Conservation (phyloP, 768 basidiomycete genomes). For the Tricholoma furcatifolium region DNA sequence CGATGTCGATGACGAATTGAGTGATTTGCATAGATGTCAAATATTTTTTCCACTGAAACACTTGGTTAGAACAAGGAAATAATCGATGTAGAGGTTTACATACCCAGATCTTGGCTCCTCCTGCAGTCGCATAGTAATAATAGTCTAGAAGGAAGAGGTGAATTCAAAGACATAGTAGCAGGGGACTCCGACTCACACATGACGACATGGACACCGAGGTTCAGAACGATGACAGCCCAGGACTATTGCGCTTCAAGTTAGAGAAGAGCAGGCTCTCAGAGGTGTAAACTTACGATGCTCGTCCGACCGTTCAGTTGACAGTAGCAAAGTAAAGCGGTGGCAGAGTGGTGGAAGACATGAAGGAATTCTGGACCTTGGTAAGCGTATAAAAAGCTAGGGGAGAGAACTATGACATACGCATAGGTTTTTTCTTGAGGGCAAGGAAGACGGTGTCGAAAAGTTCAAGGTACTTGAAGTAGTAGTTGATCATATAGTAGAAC, state of each 20-base stretch:
- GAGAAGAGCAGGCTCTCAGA: not conserved
- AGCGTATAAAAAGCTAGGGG: conserved; percentile 1
- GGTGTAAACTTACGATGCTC: conserved; percentile 68
- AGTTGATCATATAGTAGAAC: conserved; percentile 99
- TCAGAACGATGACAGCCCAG: conserved; percentile 92
- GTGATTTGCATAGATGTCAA: conserved; percentile 94
- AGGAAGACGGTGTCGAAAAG: conserved; percentile 96
- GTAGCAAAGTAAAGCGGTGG: conserved; percentile 93
- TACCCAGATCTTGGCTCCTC: conserved; percentile 96
- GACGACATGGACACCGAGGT: conserved; percentile 90
- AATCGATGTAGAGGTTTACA: conserved; percentile 13
- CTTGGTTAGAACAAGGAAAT: conserved; percentile 2
- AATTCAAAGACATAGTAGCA: not conserved
- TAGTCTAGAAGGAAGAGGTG: conserved; percentile 61
- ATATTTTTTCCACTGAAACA: conserved; percentile 93
- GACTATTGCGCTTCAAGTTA: conserved; percentile 53
- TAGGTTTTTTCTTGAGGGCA: conserved; percentile 96
- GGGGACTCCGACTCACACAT: conserved; percentile 80
- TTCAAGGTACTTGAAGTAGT: conserved; percentile 98
- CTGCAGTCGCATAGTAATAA: conserved; percentile 98
- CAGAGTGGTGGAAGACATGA: conserved; percentile 99
- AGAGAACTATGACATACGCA: conserved; percentile 56
- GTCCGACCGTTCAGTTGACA: conserved; percentile 94
- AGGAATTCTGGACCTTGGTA: conserved; percentile 69
- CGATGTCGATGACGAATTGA: conserved; percentile 93